These are phyloP conservation scores for Cercospora citrullina DNA, from an alignment of 2,329 filamentous ascomycete species.

Conservation along the genomic window DNA sequence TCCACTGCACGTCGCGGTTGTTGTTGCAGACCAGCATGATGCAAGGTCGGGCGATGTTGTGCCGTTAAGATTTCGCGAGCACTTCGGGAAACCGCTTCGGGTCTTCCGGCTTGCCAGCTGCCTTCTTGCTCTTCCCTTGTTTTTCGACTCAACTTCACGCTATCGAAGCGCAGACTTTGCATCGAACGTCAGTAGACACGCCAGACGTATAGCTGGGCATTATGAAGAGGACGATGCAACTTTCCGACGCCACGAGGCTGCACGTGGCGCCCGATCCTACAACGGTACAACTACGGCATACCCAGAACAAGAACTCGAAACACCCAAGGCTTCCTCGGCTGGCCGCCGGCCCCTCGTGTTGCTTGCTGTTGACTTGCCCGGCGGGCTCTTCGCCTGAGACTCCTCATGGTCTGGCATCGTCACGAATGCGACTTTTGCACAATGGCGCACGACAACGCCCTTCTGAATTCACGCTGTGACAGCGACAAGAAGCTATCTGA, in stretches of 20 bases:
- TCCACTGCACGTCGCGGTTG: background rate
- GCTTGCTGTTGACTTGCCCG: background rate
- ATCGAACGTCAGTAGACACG: background rate
- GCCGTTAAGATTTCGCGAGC: background rate
- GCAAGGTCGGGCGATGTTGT: background rate
- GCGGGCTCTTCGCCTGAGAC: background rate
- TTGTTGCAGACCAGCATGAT: constrained; percentile 3
- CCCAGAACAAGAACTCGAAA: constrained; percentile 1
- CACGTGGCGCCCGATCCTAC: background rate
- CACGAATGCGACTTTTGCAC: background rate
- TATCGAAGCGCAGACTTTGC: background rate
- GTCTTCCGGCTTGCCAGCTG: background rate
- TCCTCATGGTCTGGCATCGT: background rate
- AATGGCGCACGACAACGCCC: background rate
- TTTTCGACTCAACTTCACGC: background rate
- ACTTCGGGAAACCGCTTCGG: background rate
- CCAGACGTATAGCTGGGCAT: background rate
- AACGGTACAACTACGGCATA: background rate
- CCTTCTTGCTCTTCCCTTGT: background rate
- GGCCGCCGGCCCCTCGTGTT: background rate
- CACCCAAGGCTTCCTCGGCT: background rate
- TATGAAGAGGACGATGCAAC: background rate
- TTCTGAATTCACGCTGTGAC: background rate
- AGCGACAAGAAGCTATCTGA: background rate
- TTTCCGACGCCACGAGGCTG: background rate